Base-by-base conservation (phyloP, 1,139 yeast species). In the Magnusiomyces starmeri region DNA sequence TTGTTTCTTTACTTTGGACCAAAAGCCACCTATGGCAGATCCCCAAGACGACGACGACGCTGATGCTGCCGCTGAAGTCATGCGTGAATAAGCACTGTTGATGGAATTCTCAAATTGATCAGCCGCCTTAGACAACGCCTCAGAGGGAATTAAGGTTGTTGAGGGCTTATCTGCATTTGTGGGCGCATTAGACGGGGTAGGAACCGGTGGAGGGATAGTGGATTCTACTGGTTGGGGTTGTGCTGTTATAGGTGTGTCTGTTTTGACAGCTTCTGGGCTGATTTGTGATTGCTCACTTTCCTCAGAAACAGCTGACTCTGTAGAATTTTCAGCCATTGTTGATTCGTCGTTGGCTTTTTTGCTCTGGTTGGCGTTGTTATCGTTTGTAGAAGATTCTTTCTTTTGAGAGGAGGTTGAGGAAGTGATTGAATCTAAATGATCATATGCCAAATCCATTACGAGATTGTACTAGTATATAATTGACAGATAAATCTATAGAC, bases 1-100 rank as follows among this genome's bases (percentile, higher is more conserved):
- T 40, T 66, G 69, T 56, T 66, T 65, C 60, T 71, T 71, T 20
- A 73, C 65, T 29, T 65, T 65, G 16, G 60, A 60, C 60, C 74
- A 64, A 54, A 72, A 58, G 18, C 75, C 71, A 42, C 64, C 65
- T 6, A 53, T 47, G 21, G 34, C 26, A 8, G 50, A 26, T 7
- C 53, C 56, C 60, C 74, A 64, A 21, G 66, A 56, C n/a, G 65
- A 56, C 61, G 70, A 65, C 34, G 68, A 67, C 22, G 64, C 65
- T 29, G 71, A 67, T 44, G 79, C 73, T 51, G 70, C 70, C 29
- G 67, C 61, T 58, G 53, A 55, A 27, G 56, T 39, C 43, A 39
- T 39, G 14, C 24, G 43, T 7, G 40, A 20, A 42, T 42, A 42
- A 6, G 16, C 32, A 42, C 25, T 21, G 26, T 44, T 44, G 39